Evolutionary conservation across 768 basidiomycete genomes (phyloP).

Genomic region (Suillus bovinus): DNA sequence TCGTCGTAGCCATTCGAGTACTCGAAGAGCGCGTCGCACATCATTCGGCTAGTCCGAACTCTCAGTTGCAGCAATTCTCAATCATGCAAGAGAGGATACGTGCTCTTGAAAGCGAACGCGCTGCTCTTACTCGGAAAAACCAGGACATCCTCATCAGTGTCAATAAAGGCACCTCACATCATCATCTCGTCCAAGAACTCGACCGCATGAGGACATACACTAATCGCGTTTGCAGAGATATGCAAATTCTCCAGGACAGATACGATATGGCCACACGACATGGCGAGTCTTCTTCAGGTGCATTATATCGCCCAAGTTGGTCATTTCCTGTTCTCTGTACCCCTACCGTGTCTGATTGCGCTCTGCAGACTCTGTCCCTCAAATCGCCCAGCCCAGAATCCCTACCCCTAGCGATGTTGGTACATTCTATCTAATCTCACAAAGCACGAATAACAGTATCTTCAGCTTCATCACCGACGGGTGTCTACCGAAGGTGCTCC

Average conservation of each 20-base stretch:
- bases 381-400: background rate
- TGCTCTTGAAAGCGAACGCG: constrained; percentile 20
- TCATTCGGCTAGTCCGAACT: constrained; percentile 17
- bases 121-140: constrained; percentile 23
- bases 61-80: constrained; percentile 19
- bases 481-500: constrained; percentile 1
- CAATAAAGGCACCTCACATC: constrained; percentile 17
- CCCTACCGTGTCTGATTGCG: background rate
- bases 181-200: constrained; percentile 21
- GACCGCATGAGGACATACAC: constrained; percentile 1
- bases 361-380: background rate
- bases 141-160: constrained; percentile 23
- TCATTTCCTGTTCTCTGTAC: background rate
- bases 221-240: constrained; percentile 20
- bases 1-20: constrained; percentile 26
- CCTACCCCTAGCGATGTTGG: constrained; percentile 1
- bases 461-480: background rate
- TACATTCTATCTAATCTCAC: background rate
- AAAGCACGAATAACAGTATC: background rate
- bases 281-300: background rate
- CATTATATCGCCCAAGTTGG: background rate
- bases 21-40: constrained; percentile 33
- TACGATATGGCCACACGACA: constrained; percentile 9
- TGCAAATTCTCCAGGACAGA: constrained; percentile 22
- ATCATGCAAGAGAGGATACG: constrained; percentile 30